Percentiles rank a stretch among this genome's conserved stretches.
Evolutionary conservation across 2,329 filamentous ascomycete species (phyloP).

Genomic region (Botryosphaeria dothidea): DNA sequence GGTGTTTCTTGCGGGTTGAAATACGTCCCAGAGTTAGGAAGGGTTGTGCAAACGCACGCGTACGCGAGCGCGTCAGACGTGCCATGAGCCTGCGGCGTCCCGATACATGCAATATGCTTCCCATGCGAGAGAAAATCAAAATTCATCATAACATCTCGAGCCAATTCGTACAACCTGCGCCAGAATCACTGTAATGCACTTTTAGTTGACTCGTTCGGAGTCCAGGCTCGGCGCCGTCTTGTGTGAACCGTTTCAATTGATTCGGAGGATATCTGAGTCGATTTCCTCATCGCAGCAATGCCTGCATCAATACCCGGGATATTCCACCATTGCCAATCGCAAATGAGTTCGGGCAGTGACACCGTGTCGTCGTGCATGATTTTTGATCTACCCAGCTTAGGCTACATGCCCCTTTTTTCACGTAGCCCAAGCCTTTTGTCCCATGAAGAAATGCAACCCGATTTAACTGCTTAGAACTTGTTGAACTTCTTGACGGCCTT

Average conservation of each 20-base stretch:
- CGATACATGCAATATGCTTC: background rate
- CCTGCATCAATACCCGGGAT: conserved; percentile 14
- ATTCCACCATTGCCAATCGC: conserved; percentile 17
- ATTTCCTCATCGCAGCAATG: conserved; percentile 15
- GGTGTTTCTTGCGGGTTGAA: too few relatives aligned
- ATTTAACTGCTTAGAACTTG: conserved; percentile 78
- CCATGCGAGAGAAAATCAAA: too few relatives aligned
- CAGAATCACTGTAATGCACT: background rate
- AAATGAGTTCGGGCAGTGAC: conserved; percentile 15
- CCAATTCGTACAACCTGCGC: background rate
- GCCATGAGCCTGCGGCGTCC: background rate
- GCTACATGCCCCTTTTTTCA: conserved; percentile 21
- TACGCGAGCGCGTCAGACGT: too few relatives aligned
- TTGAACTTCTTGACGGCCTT: conserved; percentile 97
- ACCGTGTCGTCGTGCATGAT: conserved; percentile 19
- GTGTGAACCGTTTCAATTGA: conserved; percentile 14
- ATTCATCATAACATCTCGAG: too few relatives aligned
- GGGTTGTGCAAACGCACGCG: background rate
- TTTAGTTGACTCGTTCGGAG: background rate
- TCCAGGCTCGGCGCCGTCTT: background rate
- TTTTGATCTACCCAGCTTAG: conserved; percentile 21
- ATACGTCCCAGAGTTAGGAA: too few relatives aligned
- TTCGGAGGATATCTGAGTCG: conserved; percentile 19
- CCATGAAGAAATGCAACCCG: conserved; percentile 22
- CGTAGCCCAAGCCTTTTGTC: conserved; percentile 18